A percentile compares a stretch with the other conserved stretches of the same genome.
phyloP scores from a whole-genome alignment of 225 moss, liverwort and hornwort species.

The Pleurozium schreberi region DNA sequence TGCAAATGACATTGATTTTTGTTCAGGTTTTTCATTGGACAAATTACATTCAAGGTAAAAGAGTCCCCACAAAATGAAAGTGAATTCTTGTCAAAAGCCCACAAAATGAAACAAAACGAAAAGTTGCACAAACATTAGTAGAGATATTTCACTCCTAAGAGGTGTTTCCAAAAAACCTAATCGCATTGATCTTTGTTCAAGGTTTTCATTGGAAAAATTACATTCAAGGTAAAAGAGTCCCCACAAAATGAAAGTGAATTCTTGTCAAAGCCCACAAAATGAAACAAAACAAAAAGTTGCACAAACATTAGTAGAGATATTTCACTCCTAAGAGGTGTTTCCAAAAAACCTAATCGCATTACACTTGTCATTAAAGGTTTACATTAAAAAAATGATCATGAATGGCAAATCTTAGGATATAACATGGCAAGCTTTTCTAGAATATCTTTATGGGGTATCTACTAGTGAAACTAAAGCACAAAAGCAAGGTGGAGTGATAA shows the following conservation, averaged over 20 bases:
- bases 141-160: background rate
- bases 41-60: background rate
- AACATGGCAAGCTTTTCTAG: background rate
- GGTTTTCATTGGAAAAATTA: background rate
- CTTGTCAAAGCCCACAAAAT: background rate
- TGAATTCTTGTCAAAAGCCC: background rate
- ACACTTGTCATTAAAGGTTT: background rate
- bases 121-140: background rate
- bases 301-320: background rate
- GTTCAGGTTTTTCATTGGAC: background rate
- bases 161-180: too few species aligned
- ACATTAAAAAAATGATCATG: background rate
- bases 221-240: background rate
- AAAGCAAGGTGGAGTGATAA: background rate
- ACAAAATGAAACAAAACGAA: background rate
- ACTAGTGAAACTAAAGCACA: background rate
- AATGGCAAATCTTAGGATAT: background rate
- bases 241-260: background rate
- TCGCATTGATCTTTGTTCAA: background rate
- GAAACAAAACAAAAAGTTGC: background rate
- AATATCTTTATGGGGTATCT: background rate
- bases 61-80: background rate
- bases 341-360: background rate
- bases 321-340: background rate
- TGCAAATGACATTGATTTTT: background rate